Evolutionary conservation across 176 grass and related monocot genomes (phyloP).

Genomic region (Lolium multiflorum): DNA sequence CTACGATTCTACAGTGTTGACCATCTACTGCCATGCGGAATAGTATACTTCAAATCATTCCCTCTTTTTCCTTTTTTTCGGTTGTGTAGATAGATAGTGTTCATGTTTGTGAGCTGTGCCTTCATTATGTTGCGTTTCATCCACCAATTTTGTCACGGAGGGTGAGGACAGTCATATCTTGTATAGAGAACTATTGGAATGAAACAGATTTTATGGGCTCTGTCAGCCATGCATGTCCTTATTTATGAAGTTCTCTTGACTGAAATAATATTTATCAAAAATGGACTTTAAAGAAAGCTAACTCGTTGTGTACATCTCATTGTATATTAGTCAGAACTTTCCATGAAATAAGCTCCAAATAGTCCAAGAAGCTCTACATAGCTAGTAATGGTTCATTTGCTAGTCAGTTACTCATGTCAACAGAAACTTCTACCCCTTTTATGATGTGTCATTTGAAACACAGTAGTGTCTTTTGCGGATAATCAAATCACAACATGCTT

Average conservation of each 20-base stretch:
- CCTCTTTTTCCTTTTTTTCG: background rate
- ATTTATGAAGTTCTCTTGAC: background rate
- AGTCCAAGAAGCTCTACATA: background rate
- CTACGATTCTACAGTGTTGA: background rate
- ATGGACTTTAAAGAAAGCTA: background rate
- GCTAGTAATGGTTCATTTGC: background rate
- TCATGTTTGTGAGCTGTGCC: slow-evolving; percentile 9
- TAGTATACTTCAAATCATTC: background rate
- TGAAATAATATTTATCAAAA: background rate
- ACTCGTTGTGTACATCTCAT: background rate
- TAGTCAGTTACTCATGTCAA: background rate
- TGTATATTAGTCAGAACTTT: background rate
- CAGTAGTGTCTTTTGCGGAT: no score
- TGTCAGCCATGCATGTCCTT: slow-evolving; percentile 7
- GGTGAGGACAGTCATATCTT: slow-evolving; percentile 4
- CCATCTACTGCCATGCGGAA: slow-evolving; percentile 12
- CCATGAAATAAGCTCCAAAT: background rate
- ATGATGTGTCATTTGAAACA: no score
- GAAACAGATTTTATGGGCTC: background rate
- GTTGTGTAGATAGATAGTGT: slow-evolving; percentile 16
- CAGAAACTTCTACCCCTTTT: background rate
- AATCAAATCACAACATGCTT: no score
- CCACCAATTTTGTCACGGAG: background rate
- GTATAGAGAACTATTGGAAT: background rate
- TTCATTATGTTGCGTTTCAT: slow-evolving; percentile 28